Evolutionary conservation across 2,329 filamentous ascomycete genomes (phyloP).

Genomic region (Exserohilum turcica): DNA sequence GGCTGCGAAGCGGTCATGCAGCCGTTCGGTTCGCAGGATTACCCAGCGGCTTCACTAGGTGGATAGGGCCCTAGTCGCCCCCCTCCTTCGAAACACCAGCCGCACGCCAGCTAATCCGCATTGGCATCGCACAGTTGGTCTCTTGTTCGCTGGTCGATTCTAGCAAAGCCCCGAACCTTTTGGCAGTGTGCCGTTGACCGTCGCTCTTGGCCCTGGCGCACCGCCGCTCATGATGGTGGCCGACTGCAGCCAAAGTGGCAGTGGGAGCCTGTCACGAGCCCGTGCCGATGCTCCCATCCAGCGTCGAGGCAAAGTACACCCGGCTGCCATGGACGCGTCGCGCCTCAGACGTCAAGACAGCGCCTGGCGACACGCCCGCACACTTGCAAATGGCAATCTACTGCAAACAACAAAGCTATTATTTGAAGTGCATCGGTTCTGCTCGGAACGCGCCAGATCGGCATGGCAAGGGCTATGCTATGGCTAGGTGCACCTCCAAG

Average conservation of each 20-base stretch:
- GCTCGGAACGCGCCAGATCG: constrained; percentile 7
- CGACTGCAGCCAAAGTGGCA: not conserved
- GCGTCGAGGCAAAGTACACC: not conserved
- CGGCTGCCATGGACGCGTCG: not conserved
- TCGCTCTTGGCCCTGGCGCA: constrained; percentile 11
- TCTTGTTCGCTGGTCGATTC: constrained; percentile 23
- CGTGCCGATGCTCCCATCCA: not conserved
- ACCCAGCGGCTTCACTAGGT: constrained; percentile 17
- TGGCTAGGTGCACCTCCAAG: constrained; percentile 2
- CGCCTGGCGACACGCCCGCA: not conserved
- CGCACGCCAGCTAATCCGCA: constrained; percentile 17
- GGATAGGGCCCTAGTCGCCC: constrained; percentile 17
- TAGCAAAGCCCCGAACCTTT: constrained; percentile 16
- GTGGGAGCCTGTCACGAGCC: not conserved
- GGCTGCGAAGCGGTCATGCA: constrained; percentile 23
- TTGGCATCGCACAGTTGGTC: constrained; percentile 22
- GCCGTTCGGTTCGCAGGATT: constrained; percentile 19
- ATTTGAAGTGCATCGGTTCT: constrained; percentile 4
- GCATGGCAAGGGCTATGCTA: constrained; percentile 2
- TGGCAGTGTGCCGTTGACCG: constrained; percentile 20
- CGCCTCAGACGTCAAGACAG: not conserved
- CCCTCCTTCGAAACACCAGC: constrained; percentile 20
- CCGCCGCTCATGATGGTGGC: constrained; percentile 18
- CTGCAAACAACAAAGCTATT: not conserved
- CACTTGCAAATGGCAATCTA: not conserved